Conservation (phyloP, 805 yeast genomes). For the Ogataea salicorniae region DNA sequence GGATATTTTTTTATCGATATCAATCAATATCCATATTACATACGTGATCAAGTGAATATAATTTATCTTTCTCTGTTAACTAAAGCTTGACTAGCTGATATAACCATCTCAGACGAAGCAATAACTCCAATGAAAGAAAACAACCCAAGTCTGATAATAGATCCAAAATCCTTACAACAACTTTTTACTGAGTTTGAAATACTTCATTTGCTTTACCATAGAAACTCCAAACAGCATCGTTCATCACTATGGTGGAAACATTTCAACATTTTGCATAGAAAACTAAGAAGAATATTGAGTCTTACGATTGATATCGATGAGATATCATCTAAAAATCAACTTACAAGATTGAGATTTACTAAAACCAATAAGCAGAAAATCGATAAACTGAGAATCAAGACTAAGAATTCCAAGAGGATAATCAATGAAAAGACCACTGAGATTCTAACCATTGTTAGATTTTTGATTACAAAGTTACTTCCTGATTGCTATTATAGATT, state of each 20-base stretch:
- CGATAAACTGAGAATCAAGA: constrained; percentile 8
- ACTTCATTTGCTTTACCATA: constrained; percentile 58
- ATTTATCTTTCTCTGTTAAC: too few relatives aligned
- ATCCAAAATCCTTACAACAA: constrained; percentile 4
- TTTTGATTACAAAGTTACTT: constrained; percentile 33
- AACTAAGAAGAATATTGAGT: constrained; percentile 37
- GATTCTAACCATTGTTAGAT: constrained; percentile 12
- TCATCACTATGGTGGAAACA: constrained; percentile 73
- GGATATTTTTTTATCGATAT: too few relatives aligned
- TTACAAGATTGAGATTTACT: constrained; percentile 8
- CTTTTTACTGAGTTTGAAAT: constrained; percentile 48
- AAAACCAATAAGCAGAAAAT: constrained; percentile 4
- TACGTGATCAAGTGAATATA: too few relatives aligned
- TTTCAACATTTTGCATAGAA: constrained; percentile 58
- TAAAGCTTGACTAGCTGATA: too few relatives aligned
- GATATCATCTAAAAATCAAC: constrained; percentile 4
- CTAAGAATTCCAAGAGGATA: constrained; percentile 2
- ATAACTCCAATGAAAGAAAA: not conserved
- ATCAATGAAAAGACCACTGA: constrained; percentile 5
- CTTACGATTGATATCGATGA: constrained; percentile 24
- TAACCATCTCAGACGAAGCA: too few relatives aligned
- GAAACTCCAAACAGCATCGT: constrained; percentile 75
- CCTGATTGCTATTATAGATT: constrained; percentile 54
- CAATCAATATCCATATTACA: too few relatives aligned
- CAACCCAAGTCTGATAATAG: not conserved